Conservation (phyloP, 495 filamentous ascomycete species). For the Hyaloscypha variabilis region DNA sequence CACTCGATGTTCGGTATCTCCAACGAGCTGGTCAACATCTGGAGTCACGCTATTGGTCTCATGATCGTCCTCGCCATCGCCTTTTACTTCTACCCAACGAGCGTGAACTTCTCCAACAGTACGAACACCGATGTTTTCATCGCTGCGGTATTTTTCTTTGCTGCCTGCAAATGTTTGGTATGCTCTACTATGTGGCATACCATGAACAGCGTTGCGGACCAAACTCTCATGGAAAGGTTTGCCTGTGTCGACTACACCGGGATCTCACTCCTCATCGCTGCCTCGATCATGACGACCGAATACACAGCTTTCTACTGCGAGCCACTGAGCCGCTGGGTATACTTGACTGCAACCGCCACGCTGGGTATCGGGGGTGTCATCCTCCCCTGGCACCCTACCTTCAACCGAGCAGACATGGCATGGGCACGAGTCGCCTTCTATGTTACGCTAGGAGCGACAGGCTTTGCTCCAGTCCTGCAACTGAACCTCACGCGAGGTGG, state of each 20-base stretch:
- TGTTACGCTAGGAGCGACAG: constrained; percentile 83
- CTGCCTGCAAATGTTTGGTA: constrained; percentile 92
- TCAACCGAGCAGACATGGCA: constrained; percentile 90
- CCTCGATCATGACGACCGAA: constrained; percentile 97
- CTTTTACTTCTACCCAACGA: constrained; percentile 94
- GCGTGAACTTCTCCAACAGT: constrained; percentile 81
- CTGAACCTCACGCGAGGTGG: constrained; percentile 76
- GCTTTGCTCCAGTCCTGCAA: constrained; percentile 86
- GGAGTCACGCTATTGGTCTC: constrained; percentile 90
- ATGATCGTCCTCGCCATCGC: constrained; percentile 85
- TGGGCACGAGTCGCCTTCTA: constrained; percentile 95
- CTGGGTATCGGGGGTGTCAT: constrained; percentile 89
- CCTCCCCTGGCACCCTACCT: constrained; percentile 93
- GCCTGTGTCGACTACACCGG: constrained; percentile 99
- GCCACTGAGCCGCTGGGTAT: constrained; percentile 81
- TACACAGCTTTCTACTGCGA: constrained; percentile 99
- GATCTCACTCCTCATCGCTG: constrained; percentile 93
- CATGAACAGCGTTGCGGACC: constrained; percentile 92
- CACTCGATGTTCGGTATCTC: constrained; percentile 79
- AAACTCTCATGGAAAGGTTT: constrained; percentile 88
- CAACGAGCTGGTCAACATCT: constrained; percentile 97
- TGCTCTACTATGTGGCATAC: constrained; percentile 98
- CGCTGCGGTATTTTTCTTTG: constrained; percentile 94
- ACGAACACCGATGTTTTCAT: constrained; percentile 86
- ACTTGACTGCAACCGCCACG: constrained; percentile 79